Base-by-base conservation (phyloP, 768 basidiomycete species). In the Pholiota conissans region DNA sequence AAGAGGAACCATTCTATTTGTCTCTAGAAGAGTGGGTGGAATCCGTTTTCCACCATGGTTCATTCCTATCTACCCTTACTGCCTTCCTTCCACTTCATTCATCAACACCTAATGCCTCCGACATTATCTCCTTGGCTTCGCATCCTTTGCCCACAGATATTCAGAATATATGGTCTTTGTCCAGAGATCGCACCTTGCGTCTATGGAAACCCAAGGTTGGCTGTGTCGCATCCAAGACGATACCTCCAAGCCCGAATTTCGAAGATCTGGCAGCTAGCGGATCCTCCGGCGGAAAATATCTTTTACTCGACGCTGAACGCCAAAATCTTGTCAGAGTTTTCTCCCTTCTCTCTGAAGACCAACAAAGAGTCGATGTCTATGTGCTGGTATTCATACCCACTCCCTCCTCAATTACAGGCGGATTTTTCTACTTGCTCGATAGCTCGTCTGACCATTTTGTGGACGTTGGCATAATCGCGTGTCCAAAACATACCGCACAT, bases 171-270 rank as follows among this genome's bases (percentile, higher is more conserved):
- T 96, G 92, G 84, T 88, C 93, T 1, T 79, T 98, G 39, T 94
- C 95, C 8, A 81, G 93, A 54, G 93, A 97, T 75, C 82, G 90
- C 54, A 88, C 86, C 30, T 77, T 98, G 39, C 83, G 93, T 35
- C 76, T 91, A 40, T 98, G 95, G 95, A 89, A 90, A 61, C 79
- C 86, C 27, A 84, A 87, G 69, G 77, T 84, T 54, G 87, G 87
- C 42, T 89, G 91, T 67, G 79, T 88, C n/a, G 81, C 85, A 28
- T 82, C 83, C 29, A 86, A 82, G 66, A 70, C 74, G 10, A 72
- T 90, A 42, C 67, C 67, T 16, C 60, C 45, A 30, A 60, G 56
- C 58, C 65, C 61, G 48, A 67, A 52, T 53, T 52, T 40, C 54
- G 64, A 47, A 49, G 65, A 61, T 49, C 53, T 46, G 48, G 63